Evolutionary conservation across 2,329 filamentous ascomycete species (phyloP), one percentile per base, ranked within the genome.

Genomic region (Fusarium sacchari): DNA sequence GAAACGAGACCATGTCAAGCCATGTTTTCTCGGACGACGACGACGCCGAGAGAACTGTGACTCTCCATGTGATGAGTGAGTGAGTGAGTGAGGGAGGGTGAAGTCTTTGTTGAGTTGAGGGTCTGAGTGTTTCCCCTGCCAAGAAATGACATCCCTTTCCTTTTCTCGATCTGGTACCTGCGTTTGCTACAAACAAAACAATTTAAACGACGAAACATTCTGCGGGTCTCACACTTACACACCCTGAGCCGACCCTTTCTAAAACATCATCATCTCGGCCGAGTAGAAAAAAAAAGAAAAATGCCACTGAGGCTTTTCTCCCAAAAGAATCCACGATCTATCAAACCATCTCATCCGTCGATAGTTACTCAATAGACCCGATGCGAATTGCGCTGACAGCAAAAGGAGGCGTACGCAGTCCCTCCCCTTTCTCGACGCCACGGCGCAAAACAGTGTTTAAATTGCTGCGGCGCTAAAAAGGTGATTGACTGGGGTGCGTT

Each of bases 391-490:
- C 34, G 15, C 28, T 53, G 67, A 47, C 40, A 52, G 24, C 22
- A 43, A 43, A 40, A 43, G 30, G 47, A 62, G 57, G 64, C 66
- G 44, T 13, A 34, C 28, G 36, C 26, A 53, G 24, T 13, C 4
- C 4, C 36, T 69, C 58, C 26, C 67, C 58, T 69, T 39, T 57
- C 50, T 53, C 44, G 36, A 69, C 42, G 66, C 64, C 58, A 69
- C 50, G 44, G 65, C 50, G 65, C 63, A 17, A 49, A 40, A 39
- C 32, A 28, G 34, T 32, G 28, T 22, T 42, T 39, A 49, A 64
- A 64, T 64, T 58, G 36, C 50, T 36, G 37, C 18, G 15, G 37
- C 58, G 50, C 67, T 69, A 69, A 64, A 6, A 14, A 3, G 12
- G 28, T 15, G 10, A 24, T 30, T 43, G 32, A 63, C 50, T 37